phyloP scores from a whole-genome alignment of 306 rosid species.

The Rosa chinensis region DNA sequence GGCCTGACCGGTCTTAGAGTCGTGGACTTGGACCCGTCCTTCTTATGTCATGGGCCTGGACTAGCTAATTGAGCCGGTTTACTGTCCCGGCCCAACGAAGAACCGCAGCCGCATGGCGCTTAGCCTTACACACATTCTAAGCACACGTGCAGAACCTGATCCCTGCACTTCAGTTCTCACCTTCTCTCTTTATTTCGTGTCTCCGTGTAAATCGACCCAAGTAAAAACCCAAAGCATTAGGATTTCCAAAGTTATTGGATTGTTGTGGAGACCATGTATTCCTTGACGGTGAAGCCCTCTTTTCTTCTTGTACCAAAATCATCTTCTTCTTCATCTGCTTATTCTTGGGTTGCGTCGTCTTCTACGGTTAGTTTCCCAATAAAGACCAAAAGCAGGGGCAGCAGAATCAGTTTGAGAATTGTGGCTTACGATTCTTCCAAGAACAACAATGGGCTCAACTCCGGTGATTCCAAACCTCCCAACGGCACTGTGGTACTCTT shows the following conservation, averaged over 20 bases:
- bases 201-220: too few relatives aligned
- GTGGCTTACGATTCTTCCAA: constrained; percentile 48
- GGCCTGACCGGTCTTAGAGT: too few relatives aligned
- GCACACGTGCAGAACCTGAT: constrained; percentile 12
- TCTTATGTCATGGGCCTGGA: neutral
- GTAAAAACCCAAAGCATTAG: neutral
- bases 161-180: neutral
- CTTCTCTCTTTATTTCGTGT: neutral
- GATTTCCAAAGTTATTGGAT: neutral
- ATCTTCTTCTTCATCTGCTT: neutral
- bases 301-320: constrained; percentile 26
- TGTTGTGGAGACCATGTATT: constrained; percentile 30
- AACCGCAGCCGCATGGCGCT: neutral
- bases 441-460: constrained; percentile 24
- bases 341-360: constrained; percentile 21
- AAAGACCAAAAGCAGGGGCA: constrained; percentile 24
- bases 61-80: neutral
- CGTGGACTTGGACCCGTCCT: neutral
- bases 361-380: constrained; percentile 32
- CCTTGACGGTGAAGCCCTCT: constrained; percentile 42
- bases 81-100: neutral
- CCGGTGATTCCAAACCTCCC: constrained; percentile 48
- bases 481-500: constrained; percentile 42
- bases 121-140: neutral
- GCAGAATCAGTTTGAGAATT: constrained; percentile 31